Evolutionary conservation across 208 protist species (phyloP).

Genomic region (Tritrichomonas foetus): DNA sequence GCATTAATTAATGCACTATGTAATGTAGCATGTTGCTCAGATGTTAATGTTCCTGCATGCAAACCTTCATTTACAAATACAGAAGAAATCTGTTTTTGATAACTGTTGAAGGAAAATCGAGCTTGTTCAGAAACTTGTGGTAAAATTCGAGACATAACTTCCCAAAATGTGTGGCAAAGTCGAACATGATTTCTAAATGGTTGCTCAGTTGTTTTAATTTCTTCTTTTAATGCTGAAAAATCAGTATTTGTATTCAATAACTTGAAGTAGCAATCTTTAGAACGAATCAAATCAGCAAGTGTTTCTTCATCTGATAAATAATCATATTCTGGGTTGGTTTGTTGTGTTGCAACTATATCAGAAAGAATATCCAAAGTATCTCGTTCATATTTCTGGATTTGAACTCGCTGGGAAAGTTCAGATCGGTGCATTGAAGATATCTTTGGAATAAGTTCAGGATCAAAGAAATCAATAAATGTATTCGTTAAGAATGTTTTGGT

Average conservation of each 20-base stretch:
- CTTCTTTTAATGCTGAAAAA: background rate
- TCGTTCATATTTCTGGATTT: background rate
- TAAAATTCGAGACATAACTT: background rate
- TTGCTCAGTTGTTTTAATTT: background rate
- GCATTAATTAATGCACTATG: background rate
- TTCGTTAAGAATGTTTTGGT: background rate
- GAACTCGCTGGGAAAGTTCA: background rate
- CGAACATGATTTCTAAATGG: background rate
- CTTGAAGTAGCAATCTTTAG: background rate
- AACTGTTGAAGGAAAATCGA: background rate
- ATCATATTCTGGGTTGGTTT: background rate
- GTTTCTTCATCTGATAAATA: background rate
- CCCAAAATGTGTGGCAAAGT: background rate
- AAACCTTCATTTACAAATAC: constrained; percentile 8
- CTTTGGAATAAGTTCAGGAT: background rate
- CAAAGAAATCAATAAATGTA: background rate
- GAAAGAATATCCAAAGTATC: background rate
- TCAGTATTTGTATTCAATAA: background rate
- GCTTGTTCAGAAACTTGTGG: background rate
- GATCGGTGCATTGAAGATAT: background rate
- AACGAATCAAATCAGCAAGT: background rate
- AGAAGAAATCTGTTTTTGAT: background rate
- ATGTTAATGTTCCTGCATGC: constrained; percentile 27
- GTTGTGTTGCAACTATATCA: background rate
- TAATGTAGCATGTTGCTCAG: background rate